These are phyloP conservation scores for Stephania cephalantha DNA, from an alignment of 164 flowering plant genomes.

Conservation along the genomic window DNA sequence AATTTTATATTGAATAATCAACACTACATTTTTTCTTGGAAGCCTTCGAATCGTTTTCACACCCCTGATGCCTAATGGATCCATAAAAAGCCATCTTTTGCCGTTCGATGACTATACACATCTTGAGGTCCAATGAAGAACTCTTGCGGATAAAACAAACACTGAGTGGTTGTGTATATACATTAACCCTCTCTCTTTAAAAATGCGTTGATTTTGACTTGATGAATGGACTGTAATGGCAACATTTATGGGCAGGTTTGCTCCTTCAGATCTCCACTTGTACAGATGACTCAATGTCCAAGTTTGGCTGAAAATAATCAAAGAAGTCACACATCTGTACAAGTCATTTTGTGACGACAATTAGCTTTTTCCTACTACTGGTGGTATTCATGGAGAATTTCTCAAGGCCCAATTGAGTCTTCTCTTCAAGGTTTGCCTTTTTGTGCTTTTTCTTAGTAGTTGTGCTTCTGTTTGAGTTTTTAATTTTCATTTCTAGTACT, in stretches of 20 bases:
- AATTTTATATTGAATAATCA: not conserved
- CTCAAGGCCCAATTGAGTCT: not conserved
- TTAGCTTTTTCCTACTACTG: too few species aligned
- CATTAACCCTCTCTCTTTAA: not conserved
- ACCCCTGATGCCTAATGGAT: not conserved
- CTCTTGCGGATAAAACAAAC: not conserved
- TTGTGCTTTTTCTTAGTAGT: too few species aligned
- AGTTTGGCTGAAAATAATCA: too few species aligned
- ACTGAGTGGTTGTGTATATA: not conserved
- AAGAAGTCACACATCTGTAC: too few species aligned
- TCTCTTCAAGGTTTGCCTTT: too few species aligned
- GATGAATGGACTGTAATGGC: too few species aligned
- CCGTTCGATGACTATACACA: not conserved
- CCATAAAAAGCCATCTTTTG: not conserved
- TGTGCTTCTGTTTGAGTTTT: too few species aligned
- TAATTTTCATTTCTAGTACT: not conserved
- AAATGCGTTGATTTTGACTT: not conserved
- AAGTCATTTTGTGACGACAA: too few species aligned
- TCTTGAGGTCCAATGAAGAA: not conserved
- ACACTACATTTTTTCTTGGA: too few species aligned
- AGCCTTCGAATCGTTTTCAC: too few species aligned
- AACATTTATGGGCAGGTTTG: too few species aligned
- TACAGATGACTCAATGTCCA: not conserved
- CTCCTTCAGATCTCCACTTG: not conserved
- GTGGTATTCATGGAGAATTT: not conserved